Base-by-base conservation (phyloP, 352 stramenopile genomes). In the Pythium pyrilobum region DNA sequence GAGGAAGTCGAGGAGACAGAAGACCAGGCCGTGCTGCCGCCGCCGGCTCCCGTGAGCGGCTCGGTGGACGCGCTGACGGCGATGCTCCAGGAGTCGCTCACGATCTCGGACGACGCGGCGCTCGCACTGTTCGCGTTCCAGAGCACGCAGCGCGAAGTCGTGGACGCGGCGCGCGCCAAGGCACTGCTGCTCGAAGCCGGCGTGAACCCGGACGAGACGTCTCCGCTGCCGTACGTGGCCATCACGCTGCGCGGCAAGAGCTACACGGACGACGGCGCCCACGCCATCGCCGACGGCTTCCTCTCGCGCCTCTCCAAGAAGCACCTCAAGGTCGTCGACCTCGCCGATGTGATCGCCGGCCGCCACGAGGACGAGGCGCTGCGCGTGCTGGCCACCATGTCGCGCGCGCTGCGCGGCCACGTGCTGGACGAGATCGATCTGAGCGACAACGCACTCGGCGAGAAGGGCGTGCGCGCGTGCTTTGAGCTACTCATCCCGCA, bases 321-420 rank as follows among this genome's bases (percentile, higher is more conserved):
- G 15, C 55, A 58, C 2, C 56, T 91, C 2, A 77, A 82, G 53
- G 52, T 87, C 45, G 84, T 85, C 7, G 90, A 98, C 58, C 58
- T 97, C 32, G 84, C 83, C 8, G 92, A 98, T 59, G 90, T 97
- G 41, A 98, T 98, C 42, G 91, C 92, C 5, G 84, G 85, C 0
- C 84, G 89, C 20, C 83, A 74, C 15, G 92, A 97, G 52, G 87
- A 95, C 49, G 81, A 96, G 61, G 92, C 87, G 20, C 64, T 98
- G 25, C 68, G 84, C 23, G 90, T 97, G 24, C 73, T 98, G 9
- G 64, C 73, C 40, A 80, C 71, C 16, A 80, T 98, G 52, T 94
- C 81, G 51, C 60, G 71, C 37, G 79, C 87, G 21, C 76, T 97
- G 36, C 66, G 57, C 37, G 75, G 83, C 37, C 74, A 90, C 48